Evolutionary conservation across 345 rosid species (phyloP), one percentile per base, ranked within the genome.

Genomic region (Aquilaria sinensis): DNA sequence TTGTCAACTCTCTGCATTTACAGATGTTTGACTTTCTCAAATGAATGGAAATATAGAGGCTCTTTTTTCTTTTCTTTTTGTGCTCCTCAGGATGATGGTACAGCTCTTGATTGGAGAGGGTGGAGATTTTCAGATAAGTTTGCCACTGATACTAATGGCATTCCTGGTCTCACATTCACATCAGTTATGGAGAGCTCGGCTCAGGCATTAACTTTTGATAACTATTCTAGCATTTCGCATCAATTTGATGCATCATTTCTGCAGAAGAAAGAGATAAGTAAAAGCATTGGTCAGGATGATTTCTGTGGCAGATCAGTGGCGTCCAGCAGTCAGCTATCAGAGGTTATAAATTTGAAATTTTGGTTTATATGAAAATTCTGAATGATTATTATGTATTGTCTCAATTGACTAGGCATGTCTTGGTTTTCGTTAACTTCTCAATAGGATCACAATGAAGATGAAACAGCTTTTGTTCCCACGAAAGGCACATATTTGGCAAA

Each of bases 81-180:
- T 53, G 55, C 34, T 63, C 37, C 72, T 70, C 74, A 86, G 80
- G 88, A 83, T 68, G 78, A 67, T 62, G 67, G 51, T 56, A 64
- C 30, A 64, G 34, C 74, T 68, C 67, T 85, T 77, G 93, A 90
- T 77, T 94, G 99, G 99, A 81, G 71, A 64, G 70, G 77, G 57
- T 88, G 92, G 96, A 69, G 62, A 12, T 81, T 90, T 78, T 50
- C 50, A 47, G 88, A 78, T 68, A 62, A 81, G 69, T 34, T 64
- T 33, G 66, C 64, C 57, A 46, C 49, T n/a, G 66, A 47, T 56
- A 45, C 47, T 53, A 55, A 43, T 65, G 51, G 51, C 68, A 31
- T 45, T 61, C 47, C 59, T 53, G 81, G 69, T 53, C 61, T 69
- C 9, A 60, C 62, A 14, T 16, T 58, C 61, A 67, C 61, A 51